Percentiles rank a stretch among this genome's conserved stretches.
Conservation (phyloP, 2,329 filamentous ascomycete species). For the Paracoccidioides lutzii region DNA sequence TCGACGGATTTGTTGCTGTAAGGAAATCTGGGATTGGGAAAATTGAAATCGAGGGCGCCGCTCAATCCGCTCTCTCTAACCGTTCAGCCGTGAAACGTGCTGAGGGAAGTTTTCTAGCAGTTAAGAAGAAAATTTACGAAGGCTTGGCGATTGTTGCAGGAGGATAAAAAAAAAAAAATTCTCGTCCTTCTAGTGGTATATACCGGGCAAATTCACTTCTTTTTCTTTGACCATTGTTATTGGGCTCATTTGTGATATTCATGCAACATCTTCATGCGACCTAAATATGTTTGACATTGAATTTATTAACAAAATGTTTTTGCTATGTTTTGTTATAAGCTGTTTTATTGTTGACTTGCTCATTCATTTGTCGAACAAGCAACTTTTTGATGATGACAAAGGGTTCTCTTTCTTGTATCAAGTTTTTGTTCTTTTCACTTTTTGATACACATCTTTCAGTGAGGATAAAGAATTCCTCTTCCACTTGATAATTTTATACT, state of each 20-base stretch:
- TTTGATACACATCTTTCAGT: background rate
- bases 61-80: slow-evolving; percentile 36
- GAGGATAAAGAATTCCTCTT: background rate
- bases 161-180: slow-evolving; percentile 34
- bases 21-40: slow-evolving; percentile 75
- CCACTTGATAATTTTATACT: background rate
- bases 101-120: slow-evolving; percentile 66
- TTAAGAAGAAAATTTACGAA: slow-evolving; percentile 85
- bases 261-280: background rate
- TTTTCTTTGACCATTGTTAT: slow-evolving; percentile 20
- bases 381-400: background rate
- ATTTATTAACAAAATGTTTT: slow-evolving; percentile 1
- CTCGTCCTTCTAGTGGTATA: background rate
- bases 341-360: slow-evolving; percentile 4
- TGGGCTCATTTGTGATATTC: slow-evolving; percentile 12
- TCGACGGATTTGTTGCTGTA: slow-evolving; percentile 79
- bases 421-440: background rate
- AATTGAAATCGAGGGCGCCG: slow-evolving; percentile 76
- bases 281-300: background rate
- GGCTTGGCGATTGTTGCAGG: slow-evolving; percentile 82
- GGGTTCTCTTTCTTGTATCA: slow-evolving; percentile 1
- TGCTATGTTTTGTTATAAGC: background rate
- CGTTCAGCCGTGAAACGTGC: slow-evolving; percentile 34
- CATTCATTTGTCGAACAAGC: background rate
- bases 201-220: too few relatives aligned